Evolutionary conservation across 1,284 basidiomycete species (phyloP), one percentile per base, ranked within the genome.

Genomic region (Phlebopus sp.): DNA sequence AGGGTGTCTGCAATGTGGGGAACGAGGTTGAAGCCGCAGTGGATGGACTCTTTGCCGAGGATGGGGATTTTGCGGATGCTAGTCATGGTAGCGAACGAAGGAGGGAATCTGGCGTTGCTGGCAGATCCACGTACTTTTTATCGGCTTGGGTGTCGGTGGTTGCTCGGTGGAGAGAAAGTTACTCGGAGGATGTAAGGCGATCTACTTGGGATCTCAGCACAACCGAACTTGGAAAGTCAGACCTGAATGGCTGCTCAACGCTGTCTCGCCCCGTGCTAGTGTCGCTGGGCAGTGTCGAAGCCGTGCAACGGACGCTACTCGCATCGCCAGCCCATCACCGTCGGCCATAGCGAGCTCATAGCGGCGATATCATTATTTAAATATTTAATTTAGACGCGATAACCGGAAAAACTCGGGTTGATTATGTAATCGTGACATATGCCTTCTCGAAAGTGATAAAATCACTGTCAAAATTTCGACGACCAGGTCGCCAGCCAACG

Each of bases 21-120:
- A 49, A 89, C 76, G 51, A 97, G 81, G 66, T 93, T 90, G 63
- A 95, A 95, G 35, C 94, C 94, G 62, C 90, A 92, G 64, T 92
- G 92, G 53, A 97, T 97, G 40, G 88, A 82, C 37, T 95, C 85
- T 56, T 79, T 87, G 36, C 90, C 89, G 37, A 97, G 78, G 68
- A 97, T 95, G 42, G 88, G 84, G 53, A 97, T 87, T 66, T 80
- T 84, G 18, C 43, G 21, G 6, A 52, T 31, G n/a, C 38, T 14
- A 10, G 53, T 35, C 55, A 59, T 50, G 11, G 13, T 6, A 23
- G 21, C 3, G 21, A 23, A 23, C 21, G 21, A 23, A 23, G 21
- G 21, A 23, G 21, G 21, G 21, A 23, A 23, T 23, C 3, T 23
- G 21, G 21, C 21, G 21, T 23, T 23, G 21, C 21, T 23, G 21